Conservation (phyloP, 2,329 filamentous ascomycete species). For the Esteya vermicola region DNA sequence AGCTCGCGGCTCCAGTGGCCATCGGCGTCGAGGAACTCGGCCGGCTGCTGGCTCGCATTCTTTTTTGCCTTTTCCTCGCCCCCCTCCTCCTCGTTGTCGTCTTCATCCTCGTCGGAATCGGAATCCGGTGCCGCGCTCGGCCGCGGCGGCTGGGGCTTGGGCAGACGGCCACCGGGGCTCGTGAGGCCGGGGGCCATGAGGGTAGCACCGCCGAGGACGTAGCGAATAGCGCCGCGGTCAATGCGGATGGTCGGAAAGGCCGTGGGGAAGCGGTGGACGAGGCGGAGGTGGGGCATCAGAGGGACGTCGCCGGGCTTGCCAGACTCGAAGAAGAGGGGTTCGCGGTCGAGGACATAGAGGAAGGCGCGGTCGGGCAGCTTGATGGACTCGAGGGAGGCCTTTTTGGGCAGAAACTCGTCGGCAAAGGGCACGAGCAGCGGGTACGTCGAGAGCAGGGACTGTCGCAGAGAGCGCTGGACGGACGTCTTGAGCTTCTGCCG, state of each 20-base stretch:
- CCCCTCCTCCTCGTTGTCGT: too few species aligned
- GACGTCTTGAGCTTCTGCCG: slow-evolving; percentile 98
- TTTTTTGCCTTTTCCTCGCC: too few species aligned
- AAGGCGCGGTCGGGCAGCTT: slow-evolving; percentile 86
- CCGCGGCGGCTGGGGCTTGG: slow-evolving; percentile 29
- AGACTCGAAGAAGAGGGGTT: slow-evolving; percentile 85
- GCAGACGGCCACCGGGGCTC: slow-evolving; percentile 65
- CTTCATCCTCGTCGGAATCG: slow-evolving; percentile 12
- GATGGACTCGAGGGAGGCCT: slow-evolving; percentile 75
- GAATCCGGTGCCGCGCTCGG: too few species aligned
- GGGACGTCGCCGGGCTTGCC: slow-evolving; percentile 28
- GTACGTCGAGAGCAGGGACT: slow-evolving; percentile 70
- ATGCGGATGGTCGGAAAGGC: slow-evolving; percentile 78
- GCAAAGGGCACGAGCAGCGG: slow-evolving; percentile 76
- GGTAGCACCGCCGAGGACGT: slow-evolving; percentile 83
- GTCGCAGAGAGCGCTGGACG: slow-evolving; percentile 73
- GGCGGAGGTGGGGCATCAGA: slow-evolving; percentile 72
- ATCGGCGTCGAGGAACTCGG: slow-evolving; percentile 33
- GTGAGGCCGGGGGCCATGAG: slow-evolving; percentile 95
- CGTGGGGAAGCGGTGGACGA: slow-evolving; percentile 80
- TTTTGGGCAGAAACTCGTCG: slow-evolving; percentile 91
- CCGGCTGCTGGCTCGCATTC: slow-evolving; percentile 1
- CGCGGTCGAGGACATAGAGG: slow-evolving; percentile 68
- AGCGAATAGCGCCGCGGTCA: slow-evolving; percentile 90
- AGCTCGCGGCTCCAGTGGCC: slow-evolving; percentile 53